These are phyloP conservation scores for Pichia exigua DNA, from an alignment of 805 yeast species.

Conservation along the genomic window DNA sequence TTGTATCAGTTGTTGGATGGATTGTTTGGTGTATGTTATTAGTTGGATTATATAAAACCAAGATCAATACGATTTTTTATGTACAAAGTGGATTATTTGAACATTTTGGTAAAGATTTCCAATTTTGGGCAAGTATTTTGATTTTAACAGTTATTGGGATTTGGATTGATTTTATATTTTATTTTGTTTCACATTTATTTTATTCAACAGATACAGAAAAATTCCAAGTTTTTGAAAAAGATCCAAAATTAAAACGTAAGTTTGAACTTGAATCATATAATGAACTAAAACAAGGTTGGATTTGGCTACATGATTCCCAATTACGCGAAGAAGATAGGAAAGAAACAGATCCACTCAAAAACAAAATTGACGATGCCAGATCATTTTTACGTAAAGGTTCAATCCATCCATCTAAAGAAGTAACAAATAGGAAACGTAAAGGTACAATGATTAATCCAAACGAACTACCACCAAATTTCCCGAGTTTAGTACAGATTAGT, in stretches of 20 bases:
- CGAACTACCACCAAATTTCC: conserved; percentile 46
- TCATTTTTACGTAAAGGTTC: conserved; percentile 32
- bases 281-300: conserved; percentile 77
- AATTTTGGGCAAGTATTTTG: conserved; percentile 79
- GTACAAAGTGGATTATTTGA: conserved; percentile 61
- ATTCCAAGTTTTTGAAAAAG: conserved; percentile 72
- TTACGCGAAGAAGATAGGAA: conserved; percentile 21
- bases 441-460: conserved; percentile 38
- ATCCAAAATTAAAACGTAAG: conserved; percentile 51
- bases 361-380: conserved; percentile 18
- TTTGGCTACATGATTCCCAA: conserved; percentile 37
- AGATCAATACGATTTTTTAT: conserved; percentile 53
- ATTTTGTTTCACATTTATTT: conserved; percentile 47
- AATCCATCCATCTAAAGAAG: conserved; percentile 22
- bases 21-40: conserved; percentile 73
- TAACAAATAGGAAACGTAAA: conserved; percentile 39
- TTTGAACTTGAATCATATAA: conserved; percentile 67
- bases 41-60: conserved; percentile 54
- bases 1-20: conserved; percentile 79
- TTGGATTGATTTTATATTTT: conserved; percentile 56
- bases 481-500: conserved; percentile 27
- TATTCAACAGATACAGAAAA: conserved; percentile 69
- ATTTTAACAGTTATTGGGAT: conserved; percentile 51
- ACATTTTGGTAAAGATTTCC: conserved; percentile 70
- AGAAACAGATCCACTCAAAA: conserved; percentile 11